Conservation (phyloP, 2,329 filamentous ascomycete species). For the Arthrinium phaeospermum region DNA sequence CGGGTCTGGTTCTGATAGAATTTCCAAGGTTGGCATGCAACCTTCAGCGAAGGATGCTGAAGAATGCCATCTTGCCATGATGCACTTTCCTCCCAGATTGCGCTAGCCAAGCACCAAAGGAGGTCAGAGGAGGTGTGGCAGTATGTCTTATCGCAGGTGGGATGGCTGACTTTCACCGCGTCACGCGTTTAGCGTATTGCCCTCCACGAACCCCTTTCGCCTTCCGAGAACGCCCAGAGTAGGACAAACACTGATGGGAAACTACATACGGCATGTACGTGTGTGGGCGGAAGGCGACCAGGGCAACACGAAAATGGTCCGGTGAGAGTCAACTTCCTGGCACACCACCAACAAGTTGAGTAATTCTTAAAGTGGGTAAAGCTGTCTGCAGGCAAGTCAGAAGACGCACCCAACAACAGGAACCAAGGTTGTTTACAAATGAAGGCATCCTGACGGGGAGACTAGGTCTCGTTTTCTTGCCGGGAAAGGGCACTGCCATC, state of each 20-base stretch:
- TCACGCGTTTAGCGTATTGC: slow-evolving; percentile 38
- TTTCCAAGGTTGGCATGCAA: slow-evolving; percentile 19
- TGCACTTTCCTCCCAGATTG: slow-evolving; percentile 15
- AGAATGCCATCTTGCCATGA: slow-evolving; percentile 18
- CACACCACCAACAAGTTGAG: slow-evolving; percentile 31
- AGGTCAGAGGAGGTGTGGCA: slow-evolving; percentile 34
- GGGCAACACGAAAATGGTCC: slow-evolving; percentile 28
- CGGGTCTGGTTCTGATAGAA: slow-evolving; percentile 3
- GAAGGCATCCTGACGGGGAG: neutral
- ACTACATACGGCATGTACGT: neutral
- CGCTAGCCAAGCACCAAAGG: slow-evolving; percentile 24
- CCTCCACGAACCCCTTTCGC: slow-evolving; percentile 35
- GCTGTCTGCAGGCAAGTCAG: slow-evolving; percentile 33
- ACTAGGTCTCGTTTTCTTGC: neutral
- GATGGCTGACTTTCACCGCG: slow-evolving; percentile 40
- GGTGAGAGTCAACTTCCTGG: slow-evolving; percentile 37
- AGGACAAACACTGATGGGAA: slow-evolving; percentile 24
- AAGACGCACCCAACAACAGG: slow-evolving; percentile 33
- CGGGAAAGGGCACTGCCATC: neutral
- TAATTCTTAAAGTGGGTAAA: slow-evolving; percentile 24
- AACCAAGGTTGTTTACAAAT: slow-evolving; percentile 19
- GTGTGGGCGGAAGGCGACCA: slow-evolving; percentile 19
- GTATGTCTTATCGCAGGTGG: slow-evolving; percentile 40
- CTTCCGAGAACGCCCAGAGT: slow-evolving; percentile 33
- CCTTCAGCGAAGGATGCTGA: slow-evolving; percentile 11